Base-by-base conservation (phyloP, 2,329 filamentous ascomycete genomes). In the Cryoendolithus antarcticus region DNA sequence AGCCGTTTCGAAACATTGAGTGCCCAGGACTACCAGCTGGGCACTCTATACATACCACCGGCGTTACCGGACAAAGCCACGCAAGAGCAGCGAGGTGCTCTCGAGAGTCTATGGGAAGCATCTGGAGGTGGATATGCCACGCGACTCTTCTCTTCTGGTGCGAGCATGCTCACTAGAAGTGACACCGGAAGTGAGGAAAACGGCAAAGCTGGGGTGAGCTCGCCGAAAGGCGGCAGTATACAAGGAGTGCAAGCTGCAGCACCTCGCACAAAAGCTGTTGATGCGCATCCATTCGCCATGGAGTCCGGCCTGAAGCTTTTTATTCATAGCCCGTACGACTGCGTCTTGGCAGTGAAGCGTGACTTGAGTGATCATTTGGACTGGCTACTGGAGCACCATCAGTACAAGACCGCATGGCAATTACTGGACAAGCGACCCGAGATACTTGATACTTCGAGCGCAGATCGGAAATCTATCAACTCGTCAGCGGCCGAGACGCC, bases 291-390 rank as follows among this genome's bases (percentile, higher is more conserved):
- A 34, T 64, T 72, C 47, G 63, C 65, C 11, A 60, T 64, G 4
- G 69, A 70, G 7, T 66, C 71, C 30, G 78, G 79, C 6, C 67
- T 80, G 48, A 83, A 96, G 54, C 82, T 98, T 10, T 95, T 95
- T 56, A 85, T 98, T 32, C 86, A 94, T 53, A 95, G 86, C 51
- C 91, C 91, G 0, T 98, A 93, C 55, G 91, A 98, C 61, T 96
- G 88, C 52, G 81, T 96, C n/a, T 66, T 95, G 39, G 85, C 86
- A 1, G 85, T 91, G 2, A 88, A 88, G 56, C 73, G 91, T 49
- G 88, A 94, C 53, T 69, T 93, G 10, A 69, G 77, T 3, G 91
- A 98, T 60, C 86, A 93, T 53, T 66, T 96, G 13, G 67, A 71
- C 6, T 98, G 89, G 89, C 68, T 96, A 9, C 59, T 93, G 19